These are phyloP conservation scores for Entrophospora sp. DNA, from an alignment of 192 early-diverging fungal species.

Conservation along the genomic window DNA sequence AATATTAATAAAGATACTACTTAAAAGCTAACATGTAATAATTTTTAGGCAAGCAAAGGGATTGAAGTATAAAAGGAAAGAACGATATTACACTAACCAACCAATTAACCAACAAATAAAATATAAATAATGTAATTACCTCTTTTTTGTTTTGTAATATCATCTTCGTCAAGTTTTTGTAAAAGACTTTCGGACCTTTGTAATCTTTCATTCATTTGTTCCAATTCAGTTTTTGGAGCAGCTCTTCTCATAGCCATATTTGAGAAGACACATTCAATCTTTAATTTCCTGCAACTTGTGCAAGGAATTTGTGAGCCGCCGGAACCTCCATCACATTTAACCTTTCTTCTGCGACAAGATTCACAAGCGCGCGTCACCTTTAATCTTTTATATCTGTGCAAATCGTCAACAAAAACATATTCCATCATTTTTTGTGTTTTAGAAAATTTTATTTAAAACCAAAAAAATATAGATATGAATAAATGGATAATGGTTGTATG, in stretches of 20 bases:
- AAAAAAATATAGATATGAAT: no score
- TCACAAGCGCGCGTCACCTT: slow-evolving; percentile 36
- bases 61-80: background rate
- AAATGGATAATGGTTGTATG: no score
- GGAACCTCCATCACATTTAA: slow-evolving; percentile 56
- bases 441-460: no score
- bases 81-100: no score
- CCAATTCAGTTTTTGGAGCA: slow-evolving; percentile 1
- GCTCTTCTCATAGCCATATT: slow-evolving; percentile 1
- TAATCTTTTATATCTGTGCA: slow-evolving; percentile 14
- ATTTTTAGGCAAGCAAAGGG: background rate
- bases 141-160: background rate
- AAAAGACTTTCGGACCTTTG: slow-evolving; percentile 1
- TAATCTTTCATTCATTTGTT: slow-evolving; percentile 1
- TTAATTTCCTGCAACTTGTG: slow-evolving; percentile 1
- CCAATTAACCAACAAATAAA: no score
- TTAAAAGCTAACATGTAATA: no score
- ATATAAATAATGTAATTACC: no score
- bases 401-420: slow-evolving; percentile 11
- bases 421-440: slow-evolving; percentile 9
- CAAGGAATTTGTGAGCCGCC: slow-evolving; percentile 31
- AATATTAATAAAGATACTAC: no score
- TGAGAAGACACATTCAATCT: slow-evolving; percentile 6
- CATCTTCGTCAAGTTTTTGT: slow-evolving; percentile 7
- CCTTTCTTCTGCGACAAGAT: slow-evolving; percentile 53